These are phyloP conservation scores for Cadophora sp. DNA, from an alignment of 2,329 filamentous ascomycete genomes.

Conservation along the genomic window DNA sequence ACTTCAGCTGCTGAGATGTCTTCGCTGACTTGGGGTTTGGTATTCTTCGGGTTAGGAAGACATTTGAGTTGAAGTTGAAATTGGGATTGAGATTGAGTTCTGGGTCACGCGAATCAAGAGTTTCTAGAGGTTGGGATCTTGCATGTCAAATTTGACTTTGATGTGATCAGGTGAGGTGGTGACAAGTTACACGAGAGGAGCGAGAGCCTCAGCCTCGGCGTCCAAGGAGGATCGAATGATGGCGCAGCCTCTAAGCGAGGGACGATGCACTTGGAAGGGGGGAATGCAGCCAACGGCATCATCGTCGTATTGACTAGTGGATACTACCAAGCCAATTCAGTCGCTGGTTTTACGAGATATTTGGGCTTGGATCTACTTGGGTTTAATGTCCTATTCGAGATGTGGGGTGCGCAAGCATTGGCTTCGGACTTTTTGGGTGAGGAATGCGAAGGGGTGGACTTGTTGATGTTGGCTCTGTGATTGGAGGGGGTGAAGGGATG, in stretches of 20 bases:
- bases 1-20: neutral
- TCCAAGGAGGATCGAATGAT: neutral
- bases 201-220: neutral
- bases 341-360: neutral
- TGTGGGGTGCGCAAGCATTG: neutral
- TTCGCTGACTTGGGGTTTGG: neutral
- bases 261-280: neutral
- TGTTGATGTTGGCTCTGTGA: neutral
- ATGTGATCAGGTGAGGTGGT: neutral
- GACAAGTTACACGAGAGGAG: neutral
- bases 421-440: no score
- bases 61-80: neutral
- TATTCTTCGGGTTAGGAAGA: neutral
- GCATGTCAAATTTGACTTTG: neutral
- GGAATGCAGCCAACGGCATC: neutral
- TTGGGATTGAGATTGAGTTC: no score
- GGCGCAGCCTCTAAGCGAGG: constrained; percentile 8
- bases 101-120: neutral
- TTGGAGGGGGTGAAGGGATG: no score
- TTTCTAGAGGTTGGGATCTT: neutral
- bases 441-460: no score
- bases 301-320: neutral
- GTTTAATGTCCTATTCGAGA: neutral
- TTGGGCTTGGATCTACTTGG: neutral
- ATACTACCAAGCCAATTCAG: no score